Evolutionary conservation across 192 early-diverging fungal species (phyloP).

Genomic region (Geranomyces variabilis): DNA sequence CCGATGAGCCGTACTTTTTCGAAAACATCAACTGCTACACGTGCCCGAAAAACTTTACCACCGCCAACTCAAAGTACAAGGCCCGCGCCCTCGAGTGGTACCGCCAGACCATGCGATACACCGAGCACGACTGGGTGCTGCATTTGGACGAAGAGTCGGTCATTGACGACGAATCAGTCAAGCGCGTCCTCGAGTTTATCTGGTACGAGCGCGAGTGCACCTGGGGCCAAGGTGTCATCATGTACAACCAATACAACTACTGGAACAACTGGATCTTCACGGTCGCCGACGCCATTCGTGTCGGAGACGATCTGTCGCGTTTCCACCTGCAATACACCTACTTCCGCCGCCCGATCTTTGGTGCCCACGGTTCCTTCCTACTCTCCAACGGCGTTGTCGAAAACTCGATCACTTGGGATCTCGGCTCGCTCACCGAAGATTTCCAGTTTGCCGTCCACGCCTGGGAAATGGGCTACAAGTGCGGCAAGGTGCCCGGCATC

Average conservation of each 20-base stretch:
- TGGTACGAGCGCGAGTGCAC: conserved; percentile 59
- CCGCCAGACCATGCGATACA: conserved; percentile 56
- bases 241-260: conserved; percentile 64
- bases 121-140: conserved; percentile 63
- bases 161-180: conserved; percentile 60
- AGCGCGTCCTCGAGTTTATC: conserved; percentile 56
- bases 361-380: conserved; percentile 62
- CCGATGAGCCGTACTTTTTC: conserved; percentile 66
- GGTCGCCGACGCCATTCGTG: conserved; percentile 61
- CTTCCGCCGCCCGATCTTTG: conserved; percentile 58
- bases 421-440: conserved; percentile 59
- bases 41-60: conserved; percentile 53
- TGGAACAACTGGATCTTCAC: conserved; percentile 63
- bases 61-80: conserved; percentile 58
- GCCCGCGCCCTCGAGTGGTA: conserved; percentile 66
- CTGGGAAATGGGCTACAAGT: conserved; percentile 55
- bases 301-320: conserved; percentile 59
- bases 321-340: conserved; percentile 65
- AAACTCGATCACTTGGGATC: conserved; percentile 60
- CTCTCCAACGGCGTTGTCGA: conserved; percentile 57
- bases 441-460: conserved; percentile 58
- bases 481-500: conserved; percentile 57
- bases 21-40: conserved; percentile 66
- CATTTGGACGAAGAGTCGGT: conserved; percentile 64
- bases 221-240: conserved; percentile 60